phyloP scores from a whole-genome alignment of 2,329 filamentous ascomycete genomes.

The Corniculantispora saksenae region DNA sequence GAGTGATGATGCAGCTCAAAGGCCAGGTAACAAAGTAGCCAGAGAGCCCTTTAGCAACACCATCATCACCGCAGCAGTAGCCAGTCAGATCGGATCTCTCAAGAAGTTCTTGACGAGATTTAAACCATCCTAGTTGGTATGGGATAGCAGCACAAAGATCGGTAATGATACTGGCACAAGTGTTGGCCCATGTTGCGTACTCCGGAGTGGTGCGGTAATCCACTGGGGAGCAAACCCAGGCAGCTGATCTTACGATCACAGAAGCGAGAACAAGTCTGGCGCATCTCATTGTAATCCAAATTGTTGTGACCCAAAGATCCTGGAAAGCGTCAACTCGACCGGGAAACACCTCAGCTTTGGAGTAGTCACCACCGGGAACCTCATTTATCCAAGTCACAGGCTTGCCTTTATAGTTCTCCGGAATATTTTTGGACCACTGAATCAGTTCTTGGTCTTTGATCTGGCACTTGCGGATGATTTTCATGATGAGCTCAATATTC shows the following conservation, averaged over 20 bases:
- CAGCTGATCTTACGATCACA: conserved; percentile 58
- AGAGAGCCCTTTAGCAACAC: conserved; percentile 53
- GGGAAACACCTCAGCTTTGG: conserved; percentile 57
- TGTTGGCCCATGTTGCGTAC: conserved; percentile 56
- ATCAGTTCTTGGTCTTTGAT: conserved; percentile 53
- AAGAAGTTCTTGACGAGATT: conserved; percentile 44
- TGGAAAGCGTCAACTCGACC: conserved; percentile 61
- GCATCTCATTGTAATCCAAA: conserved; percentile 58
- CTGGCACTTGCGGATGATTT: conserved; percentile 54
- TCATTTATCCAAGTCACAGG: conserved; percentile 60
- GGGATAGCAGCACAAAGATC: conserved; percentile 64
- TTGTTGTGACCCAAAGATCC: conserved; percentile 59
- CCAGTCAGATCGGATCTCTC: conserved; percentile 42
- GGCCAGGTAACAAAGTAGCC: conserved; percentile 64
- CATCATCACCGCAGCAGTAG: conserved; percentile 53
- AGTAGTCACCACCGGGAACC: conserved; percentile 53
- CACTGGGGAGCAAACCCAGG: conserved; percentile 60
- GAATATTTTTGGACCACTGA: conserved; percentile 52
- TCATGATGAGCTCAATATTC: conserved; percentile 51
- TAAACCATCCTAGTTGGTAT: conserved; percentile 61
- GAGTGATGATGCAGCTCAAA: conserved; percentile 52
- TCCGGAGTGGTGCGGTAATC: conserved; percentile 65
- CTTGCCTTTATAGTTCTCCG: conserved; percentile 51
- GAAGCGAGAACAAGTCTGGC: conserved; percentile 57
- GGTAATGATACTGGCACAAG: conserved; percentile 53